Base-by-base conservation (phyloP, 495 filamentous ascomycete species). In the Cercophora scortea region DNA sequence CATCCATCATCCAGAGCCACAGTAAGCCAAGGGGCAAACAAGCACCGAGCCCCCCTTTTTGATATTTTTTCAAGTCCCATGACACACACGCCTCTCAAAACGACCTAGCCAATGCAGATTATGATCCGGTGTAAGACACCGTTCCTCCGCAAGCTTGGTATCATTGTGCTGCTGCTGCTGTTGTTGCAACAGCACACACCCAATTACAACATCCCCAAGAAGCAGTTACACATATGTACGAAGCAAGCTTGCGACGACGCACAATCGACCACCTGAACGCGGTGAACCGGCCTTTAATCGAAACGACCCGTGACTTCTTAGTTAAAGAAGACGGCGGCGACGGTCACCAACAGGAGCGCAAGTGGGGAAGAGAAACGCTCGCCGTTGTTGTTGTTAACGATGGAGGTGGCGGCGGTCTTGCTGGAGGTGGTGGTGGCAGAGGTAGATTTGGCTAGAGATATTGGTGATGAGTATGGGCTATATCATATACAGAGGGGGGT, bases 261-360 rank as follows among this genome's bases (percentile, higher is more conserved):
- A 25, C 25, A 25, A 25, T 25, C 25, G 25, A 25, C 25, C 25
- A 25, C 25, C 25, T 25, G 2, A 25, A 25, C 25, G 25, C 25
- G 25, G 25, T 25, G 2, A 2, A 25, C 5, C 25, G 2, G 25
- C 2, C 25, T 25, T 25, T 25, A 25, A 25, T 25, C 25, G 5
- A 25, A 25, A 25, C 10, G 9, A 38, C 10, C 13, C 10, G 36
- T 38, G 36, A 38, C 13, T 13, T 50, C 54, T 61, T 67, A 70
- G 64, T 70, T 69, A 44, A 69, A 69, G 64, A 63, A 44, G 41
- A 70, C 55, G 19, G 64, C 66, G 47, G 62, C 66, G 35, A 63
- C 64, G 19, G 67, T 59, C 33, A 61, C 59, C 32, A 67, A 54
- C 48, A 69, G 53, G 46, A 71, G 62, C 32, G 67, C 68, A 12